Evolutionary conservation across 2,329 filamentous ascomycete species (phyloP).

Genomic region (Sporothrix globosa): DNA sequence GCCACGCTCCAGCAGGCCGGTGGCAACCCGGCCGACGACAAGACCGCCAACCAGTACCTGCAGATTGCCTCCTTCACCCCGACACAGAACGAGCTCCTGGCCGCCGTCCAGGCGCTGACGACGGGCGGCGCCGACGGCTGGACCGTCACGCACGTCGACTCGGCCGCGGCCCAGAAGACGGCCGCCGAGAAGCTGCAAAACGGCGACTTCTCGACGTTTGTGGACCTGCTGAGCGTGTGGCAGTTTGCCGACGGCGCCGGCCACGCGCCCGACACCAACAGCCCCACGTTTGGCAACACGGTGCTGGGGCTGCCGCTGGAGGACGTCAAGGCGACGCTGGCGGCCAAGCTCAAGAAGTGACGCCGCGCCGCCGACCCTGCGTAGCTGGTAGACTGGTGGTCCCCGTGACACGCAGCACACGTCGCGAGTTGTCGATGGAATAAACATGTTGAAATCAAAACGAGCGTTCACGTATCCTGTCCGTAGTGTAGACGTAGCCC

Average conservation of each 20-base stretch:
- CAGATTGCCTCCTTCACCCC: conserved; percentile 60
- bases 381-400: too few relatives aligned
- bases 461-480: too few relatives aligned
- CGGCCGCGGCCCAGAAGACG: conserved; percentile 44
- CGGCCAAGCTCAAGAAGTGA: conserved; percentile 33
- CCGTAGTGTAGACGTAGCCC: too few relatives aligned
- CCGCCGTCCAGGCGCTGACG: conserved; percentile 56
- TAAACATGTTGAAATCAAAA: background rate
- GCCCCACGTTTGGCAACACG: conserved; percentile 37
- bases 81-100: conserved; percentile 61
- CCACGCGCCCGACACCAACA: conserved; percentile 36
- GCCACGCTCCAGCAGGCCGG: conserved; percentile 39
- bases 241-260: conserved; percentile 46
- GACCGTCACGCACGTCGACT: conserved; percentile 47
- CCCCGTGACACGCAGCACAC: background rate
- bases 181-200: conserved; percentile 49
- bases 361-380: too few relatives aligned
- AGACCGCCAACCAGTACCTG: conserved; percentile 54
- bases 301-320: conserved; percentile 40
- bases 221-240: conserved; percentile 40
- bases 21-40: conserved; percentile 36
- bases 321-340: conserved; percentile 34
- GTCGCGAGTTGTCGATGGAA: background rate
- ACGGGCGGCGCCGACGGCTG: conserved; percentile 46
- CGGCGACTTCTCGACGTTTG: conserved; percentile 46